Percentiles rank a stretch among this genome's conserved stretches.
These are phyloP conservation scores for Cryomyces antarcticus DNA, from an alignment of 495 filamentous ascomycete genomes.

Conservation along the genomic window DNA sequence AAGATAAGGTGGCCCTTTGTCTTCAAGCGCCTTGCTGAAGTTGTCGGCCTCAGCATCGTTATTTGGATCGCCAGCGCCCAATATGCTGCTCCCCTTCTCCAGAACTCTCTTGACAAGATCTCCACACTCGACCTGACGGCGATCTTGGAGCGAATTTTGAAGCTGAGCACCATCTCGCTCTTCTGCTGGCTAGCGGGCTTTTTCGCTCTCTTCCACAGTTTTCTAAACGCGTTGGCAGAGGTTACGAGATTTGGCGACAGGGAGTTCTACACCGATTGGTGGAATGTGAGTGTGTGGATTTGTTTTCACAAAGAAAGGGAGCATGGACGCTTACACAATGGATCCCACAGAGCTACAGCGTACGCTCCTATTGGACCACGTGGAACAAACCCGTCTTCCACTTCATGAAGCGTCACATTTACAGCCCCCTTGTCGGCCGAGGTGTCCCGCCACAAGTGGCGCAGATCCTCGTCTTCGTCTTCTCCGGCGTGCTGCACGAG, in stretches of 20 bases:
- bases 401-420: conserved; percentile 89
- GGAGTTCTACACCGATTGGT: conserved; percentile 93
- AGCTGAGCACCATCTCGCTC: conserved; percentile 79
- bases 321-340: too few species aligned
- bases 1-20: conserved; percentile 75
- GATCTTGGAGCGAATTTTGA: conserved; percentile 79
- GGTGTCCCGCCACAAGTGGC: conserved; percentile 51
- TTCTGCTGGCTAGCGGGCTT: conserved; percentile 95
- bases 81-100: conserved; percentile 75
- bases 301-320: too few species aligned
- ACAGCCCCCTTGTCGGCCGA: conserved; percentile 61
- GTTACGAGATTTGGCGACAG: conserved; percentile 77
- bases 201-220: conserved; percentile 83
- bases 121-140: conserved; percentile 56
- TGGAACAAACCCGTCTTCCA: conserved; percentile 97
- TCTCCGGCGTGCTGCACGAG: conserved; percentile 80
- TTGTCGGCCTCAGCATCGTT: conserved; percentile 51
- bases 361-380: conserved; percentile 79
- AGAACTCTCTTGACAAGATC: conserved; percentile 75
- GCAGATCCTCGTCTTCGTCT: conserved; percentile 58
- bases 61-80: conserved; percentile 89
- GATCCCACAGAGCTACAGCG: conserved; percentile 51
- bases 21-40: conserved; percentile 57
- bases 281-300: too few species aligned
- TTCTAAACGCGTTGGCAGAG: conserved; percentile 79